Percentiles rank a stretch among this genome's conserved stretches.
These are phyloP conservation scores for Pseudogymnoascus sp. DNA, from an alignment of 2,329 filamentous ascomycete species.

Conservation along the genomic window DNA sequence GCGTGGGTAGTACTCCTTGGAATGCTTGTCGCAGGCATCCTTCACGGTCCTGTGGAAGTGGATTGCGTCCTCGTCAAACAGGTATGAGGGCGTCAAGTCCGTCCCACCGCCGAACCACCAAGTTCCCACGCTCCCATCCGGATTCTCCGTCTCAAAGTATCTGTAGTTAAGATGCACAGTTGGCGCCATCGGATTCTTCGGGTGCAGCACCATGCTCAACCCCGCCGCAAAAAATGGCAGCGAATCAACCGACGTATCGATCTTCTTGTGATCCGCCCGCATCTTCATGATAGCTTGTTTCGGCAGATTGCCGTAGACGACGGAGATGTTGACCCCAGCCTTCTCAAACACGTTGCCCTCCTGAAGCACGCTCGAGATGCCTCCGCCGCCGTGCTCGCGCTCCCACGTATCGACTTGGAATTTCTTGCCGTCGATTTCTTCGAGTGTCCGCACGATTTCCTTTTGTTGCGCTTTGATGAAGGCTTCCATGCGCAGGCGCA, in stretches of 20 bases:
- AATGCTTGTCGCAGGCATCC: conserved; percentile 84
- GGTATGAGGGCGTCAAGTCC: conserved; percentile 84
- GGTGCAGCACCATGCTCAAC: conserved; percentile 86
- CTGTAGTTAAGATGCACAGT: conserved; percentile 98
- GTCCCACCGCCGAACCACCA: conserved; percentile 99
- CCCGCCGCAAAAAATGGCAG: conserved; percentile 94
- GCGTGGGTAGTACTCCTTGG: conserved; percentile 80
- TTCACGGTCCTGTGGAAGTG: conserved; percentile 96
- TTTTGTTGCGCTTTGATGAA: conserved; percentile 91
- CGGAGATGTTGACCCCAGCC: conserved; percentile 86
- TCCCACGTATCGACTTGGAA: conserved; percentile 85
- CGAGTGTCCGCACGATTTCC: conserved; percentile 74
- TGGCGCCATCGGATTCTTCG: conserved; percentile 90
- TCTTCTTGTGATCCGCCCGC: conserved; percentile 88
- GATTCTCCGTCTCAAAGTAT: conserved; percentile 92
- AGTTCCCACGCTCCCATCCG: conserved; percentile 69
- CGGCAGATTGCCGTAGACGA: conserved; percentile 88
- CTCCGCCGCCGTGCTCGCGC: conserved; percentile 80
- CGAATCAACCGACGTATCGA: conserved; percentile 68
- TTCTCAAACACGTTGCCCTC: conserved; percentile 98
- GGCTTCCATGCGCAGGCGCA: conserved; percentile 96
- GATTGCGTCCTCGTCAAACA: conserved; percentile 94
- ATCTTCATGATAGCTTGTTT: conserved; percentile 85
- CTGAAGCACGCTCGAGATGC: conserved; percentile 89
- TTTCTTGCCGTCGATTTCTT: conserved; percentile 71